Base-by-base conservation (phyloP, 2,329 filamentous ascomycete genomes). In the Ascochyta viciae-villosae region DNA sequence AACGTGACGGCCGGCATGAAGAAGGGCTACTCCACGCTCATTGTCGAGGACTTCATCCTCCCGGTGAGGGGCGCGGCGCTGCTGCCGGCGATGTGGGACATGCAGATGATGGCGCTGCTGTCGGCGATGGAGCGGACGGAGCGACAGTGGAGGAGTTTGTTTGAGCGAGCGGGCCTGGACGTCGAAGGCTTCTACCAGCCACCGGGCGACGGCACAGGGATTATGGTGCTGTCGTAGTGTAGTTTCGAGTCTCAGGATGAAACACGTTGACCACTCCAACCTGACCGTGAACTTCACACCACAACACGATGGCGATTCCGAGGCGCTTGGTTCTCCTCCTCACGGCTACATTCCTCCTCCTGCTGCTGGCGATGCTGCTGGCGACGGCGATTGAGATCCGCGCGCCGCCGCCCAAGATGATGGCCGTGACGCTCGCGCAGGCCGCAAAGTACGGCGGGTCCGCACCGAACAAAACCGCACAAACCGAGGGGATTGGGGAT, bases 281-380 rank as follows among this genome's bases (percentile, higher is more conserved):
- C 19, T 19, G 19, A 19, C 19, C 19, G 19, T 19, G 19, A 19
- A 19, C 19, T 19, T 19, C 19, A 19, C 19, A 19, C 2, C 19
- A 19, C 19, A 19, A 19, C 19, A 19, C 19, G 19, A 52, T 26
- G 68, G 57, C 58, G 37, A 55, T 65, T 40, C 53, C 64, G 34
- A 64, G 57, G 23, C 68, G 66, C 15, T 39, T 68, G 2, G 24
- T 68, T 15, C 53, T 74, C 9, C 41, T 70, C 31, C 60, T 61
- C 1, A 66, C 70, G 1, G 71, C 70, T 1, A 62, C 67, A 0
- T 50, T 61, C 8, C 50, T 74, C 6, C 61, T 74, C 8, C 45
- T 74, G n/a, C 46, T 73, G 7, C 64, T 74, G 44, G 64, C 72
- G 12, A 54, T 71, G 33, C 69, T 69, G 7, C 54, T 74, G 7